Evolutionary conservation across 768 basidiomycete species (phyloP).

Genomic region (Lactarius vividus): DNA sequence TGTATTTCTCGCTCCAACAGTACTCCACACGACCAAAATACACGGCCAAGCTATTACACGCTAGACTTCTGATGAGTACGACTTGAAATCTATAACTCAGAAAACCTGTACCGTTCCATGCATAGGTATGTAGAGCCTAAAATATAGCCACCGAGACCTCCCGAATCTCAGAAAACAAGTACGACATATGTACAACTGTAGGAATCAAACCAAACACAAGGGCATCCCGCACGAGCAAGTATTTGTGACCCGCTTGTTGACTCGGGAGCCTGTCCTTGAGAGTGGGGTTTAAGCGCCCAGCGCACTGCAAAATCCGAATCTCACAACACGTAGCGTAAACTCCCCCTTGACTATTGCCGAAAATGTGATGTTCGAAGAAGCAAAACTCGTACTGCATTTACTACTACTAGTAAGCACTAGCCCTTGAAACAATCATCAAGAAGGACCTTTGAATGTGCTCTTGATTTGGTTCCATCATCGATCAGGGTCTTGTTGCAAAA

Average conservation of each 20-base stretch:
- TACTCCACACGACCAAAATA: background rate
- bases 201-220: background rate
- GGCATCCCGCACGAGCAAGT: no score
- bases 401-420: background rate
- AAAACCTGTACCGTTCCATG: background rate
- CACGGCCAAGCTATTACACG: no score
- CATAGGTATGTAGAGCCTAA: background rate
- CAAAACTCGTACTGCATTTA: background rate
- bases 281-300: no score
- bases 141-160: background rate
- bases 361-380: background rate
- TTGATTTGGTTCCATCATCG: background rate
- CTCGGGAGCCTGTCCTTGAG: no score
- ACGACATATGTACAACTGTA: background rate
- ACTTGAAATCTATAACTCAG: no score
- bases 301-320: no score
- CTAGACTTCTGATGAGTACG: no score
- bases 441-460: background rate
- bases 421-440: background rate
- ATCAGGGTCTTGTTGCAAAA: background rate
- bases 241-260: no score
- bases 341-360: background rate
- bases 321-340: no score
- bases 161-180: background rate
- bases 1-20: background rate